Evolutionary conservation across 495 filamentous ascomycete genomes (phyloP).

Genomic region (Talaromyces nanjingensis): DNA sequence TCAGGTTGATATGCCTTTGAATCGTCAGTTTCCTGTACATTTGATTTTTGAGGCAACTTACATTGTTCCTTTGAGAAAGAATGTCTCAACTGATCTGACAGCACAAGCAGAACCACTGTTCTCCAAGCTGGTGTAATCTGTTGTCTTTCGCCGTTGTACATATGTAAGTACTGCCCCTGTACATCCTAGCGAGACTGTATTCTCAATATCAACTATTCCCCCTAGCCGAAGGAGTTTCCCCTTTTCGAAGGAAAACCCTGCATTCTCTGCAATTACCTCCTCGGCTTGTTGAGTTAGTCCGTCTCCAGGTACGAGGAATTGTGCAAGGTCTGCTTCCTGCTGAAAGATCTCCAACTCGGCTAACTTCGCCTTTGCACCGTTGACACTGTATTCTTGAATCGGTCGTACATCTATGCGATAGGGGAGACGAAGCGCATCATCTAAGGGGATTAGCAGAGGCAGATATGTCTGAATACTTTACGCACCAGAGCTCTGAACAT

Average conservation of each 20-base stretch:
- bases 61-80: constrained; percentile 70
- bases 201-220: constrained; percentile 72
- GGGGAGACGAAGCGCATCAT: constrained; percentile 41
- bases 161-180: constrained; percentile 79
- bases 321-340: constrained; percentile 26
- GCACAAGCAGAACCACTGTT: constrained; percentile 44
- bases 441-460: neutral
- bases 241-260: constrained; percentile 47
- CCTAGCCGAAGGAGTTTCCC: constrained; percentile 65
- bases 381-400: constrained; percentile 70
- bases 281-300: constrained; percentile 32
- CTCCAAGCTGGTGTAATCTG: constrained; percentile 50
- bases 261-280: constrained; percentile 38
- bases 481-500: neutral
- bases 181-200: constrained; percentile 67
- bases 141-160: constrained; percentile 61
- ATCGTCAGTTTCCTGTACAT: neutral
- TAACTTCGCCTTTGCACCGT: constrained; percentile 62
- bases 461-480: neutral
- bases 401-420: constrained; percentile 70
- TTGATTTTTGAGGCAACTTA: constrained; percentile 20
- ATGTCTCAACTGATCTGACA: constrained; percentile 67
- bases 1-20: constrained; percentile 66
- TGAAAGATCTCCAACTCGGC: constrained; percentile 41
- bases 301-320: constrained; percentile 53